Evolutionary conservation across 1,284 basidiomycete species (phyloP), one percentile per base, ranked within the genome.

Genomic region (Chalciporus sp.): DNA sequence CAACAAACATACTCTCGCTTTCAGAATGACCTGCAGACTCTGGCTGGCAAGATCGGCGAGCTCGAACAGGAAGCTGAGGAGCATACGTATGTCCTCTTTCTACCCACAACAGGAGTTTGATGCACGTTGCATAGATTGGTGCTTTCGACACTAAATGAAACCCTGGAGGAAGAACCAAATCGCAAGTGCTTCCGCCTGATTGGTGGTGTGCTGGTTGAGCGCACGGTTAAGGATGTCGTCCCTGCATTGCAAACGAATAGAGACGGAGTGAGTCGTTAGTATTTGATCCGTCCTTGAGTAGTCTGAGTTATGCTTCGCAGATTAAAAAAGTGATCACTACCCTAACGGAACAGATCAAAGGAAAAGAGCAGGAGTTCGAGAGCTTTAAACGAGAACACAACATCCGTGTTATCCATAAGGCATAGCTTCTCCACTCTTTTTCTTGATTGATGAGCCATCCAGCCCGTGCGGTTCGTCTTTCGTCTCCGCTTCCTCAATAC

Each of bases 121-220:
- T 58, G 10, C 47, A 57, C 33, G 12, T 55, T 53, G 45, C 39
- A 49, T 63, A 98, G 95, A 41, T 80, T 99, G 16, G 97, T 99
- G 9, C 81, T 99, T 43, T 82, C 83, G 2, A 98, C 96, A 1
- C 76, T 99, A 27, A 83, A 88, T 55, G 88, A 95, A 62, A 86
- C 86, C 8, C 76, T 91, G 41, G 79, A 77, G 29, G 81, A 83
- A 55, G 92, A 96, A 56, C 94, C 96, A 23, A 81, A 87, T 67
- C 86, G 97, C 57, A 95, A 94, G 74, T 99, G 97, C 74, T 99
- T 98, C 75, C 87, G 97, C 47, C 80, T 99, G 61, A 92, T 99
- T 57, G 97, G 97, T 11, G 97, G 96, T 28, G 89, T 98, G 2
- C 82, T 99, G 9, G 95, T 98, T 26, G 95, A 99, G 72, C 83